Percentiles rank a stretch among this genome's conserved stretches.
Evolutionary conservation across 768 basidiomycete genomes (phyloP).

Genomic region (Phlebiopsis flavidoalba): DNA sequence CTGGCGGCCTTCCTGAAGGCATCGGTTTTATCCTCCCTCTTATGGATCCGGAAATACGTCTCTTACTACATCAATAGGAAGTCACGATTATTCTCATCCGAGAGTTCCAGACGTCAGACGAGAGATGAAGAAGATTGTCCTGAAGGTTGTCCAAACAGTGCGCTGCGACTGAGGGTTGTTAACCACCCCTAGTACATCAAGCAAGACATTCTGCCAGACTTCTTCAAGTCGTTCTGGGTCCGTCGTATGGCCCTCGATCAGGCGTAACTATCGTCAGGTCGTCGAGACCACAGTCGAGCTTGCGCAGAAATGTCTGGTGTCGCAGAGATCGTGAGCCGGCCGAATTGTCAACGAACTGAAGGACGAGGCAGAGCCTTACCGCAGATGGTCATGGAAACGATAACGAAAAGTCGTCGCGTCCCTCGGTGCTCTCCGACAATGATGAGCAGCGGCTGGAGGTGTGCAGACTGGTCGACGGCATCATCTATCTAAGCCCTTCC

Average conservation of each 20-base stretch:
- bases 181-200: constrained; percentile 94
- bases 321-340: constrained; percentile 91
- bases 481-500: constrained; percentile 99
- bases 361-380: constrained; percentile 84
- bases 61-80: constrained; percentile 99
- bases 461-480: constrained; percentile 92
- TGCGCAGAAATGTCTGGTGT: constrained; percentile 96
- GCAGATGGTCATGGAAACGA: constrained; percentile 99
- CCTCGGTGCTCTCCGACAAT: constrained; percentile 94
- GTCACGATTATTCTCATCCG: constrained; percentile 95
- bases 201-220: constrained; percentile 96
- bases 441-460: constrained; percentile 96
- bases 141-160: constrained; percentile 99
- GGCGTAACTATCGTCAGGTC: constrained; percentile 93
- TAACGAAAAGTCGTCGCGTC: constrained; percentile 93
- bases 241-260: constrained; percentile 95
- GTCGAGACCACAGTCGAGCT: constrained; percentile 99
- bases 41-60: constrained; percentile 99
- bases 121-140: constrained; percentile 99
- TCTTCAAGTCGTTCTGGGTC: constrained; percentile 99
- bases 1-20: constrained; percentile 92
- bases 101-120: constrained; percentile 98
- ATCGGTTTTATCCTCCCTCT: constrained; percentile 99
- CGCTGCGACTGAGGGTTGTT: constrained; percentile 96
- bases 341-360: constrained; percentile 84